Conservation (phyloP, 2,329 filamentous ascomycete genomes). For the Dactylonectria macrodidyma region DNA sequence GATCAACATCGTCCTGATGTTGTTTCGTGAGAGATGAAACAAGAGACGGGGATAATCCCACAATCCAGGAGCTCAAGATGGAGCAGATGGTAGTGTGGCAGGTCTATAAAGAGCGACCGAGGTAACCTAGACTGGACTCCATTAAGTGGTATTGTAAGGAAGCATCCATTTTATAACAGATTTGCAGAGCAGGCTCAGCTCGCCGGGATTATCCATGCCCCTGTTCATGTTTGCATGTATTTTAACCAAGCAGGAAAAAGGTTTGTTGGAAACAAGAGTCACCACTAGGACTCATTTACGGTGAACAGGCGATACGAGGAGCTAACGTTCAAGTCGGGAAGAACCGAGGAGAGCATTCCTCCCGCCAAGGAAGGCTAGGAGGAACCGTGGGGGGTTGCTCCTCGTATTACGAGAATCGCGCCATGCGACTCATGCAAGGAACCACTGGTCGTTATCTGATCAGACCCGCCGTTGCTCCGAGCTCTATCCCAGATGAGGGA, state of each 20-base stretch:
- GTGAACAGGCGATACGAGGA: neutral
- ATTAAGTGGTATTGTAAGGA: neutral
- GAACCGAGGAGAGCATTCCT: neutral
- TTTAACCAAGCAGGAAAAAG: neutral
- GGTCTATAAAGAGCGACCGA: neutral
- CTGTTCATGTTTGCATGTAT: neutral
- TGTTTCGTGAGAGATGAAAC: neutral
- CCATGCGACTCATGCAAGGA: neutral
- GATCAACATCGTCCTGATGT: neutral
- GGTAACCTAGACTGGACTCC: neutral
- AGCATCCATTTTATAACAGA: neutral
- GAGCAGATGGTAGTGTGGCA: neutral
- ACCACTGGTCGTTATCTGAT: neutral
- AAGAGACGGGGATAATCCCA: neutral
- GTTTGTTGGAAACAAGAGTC: neutral
- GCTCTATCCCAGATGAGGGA: too few relatives aligned
- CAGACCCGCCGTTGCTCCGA: neutral
- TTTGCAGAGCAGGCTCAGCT: neutral
- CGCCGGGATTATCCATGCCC: neutral
- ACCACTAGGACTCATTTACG: neutral
- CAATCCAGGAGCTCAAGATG: neutral
- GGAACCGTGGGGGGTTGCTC: neutral
- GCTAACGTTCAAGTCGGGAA: neutral
- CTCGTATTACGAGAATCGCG: neutral
- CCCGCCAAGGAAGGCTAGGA: neutral